Evolutionary conservation across 2,329 filamentous ascomycete genomes (phyloP).

Genomic region (Penicillium janthinellum): DNA sequence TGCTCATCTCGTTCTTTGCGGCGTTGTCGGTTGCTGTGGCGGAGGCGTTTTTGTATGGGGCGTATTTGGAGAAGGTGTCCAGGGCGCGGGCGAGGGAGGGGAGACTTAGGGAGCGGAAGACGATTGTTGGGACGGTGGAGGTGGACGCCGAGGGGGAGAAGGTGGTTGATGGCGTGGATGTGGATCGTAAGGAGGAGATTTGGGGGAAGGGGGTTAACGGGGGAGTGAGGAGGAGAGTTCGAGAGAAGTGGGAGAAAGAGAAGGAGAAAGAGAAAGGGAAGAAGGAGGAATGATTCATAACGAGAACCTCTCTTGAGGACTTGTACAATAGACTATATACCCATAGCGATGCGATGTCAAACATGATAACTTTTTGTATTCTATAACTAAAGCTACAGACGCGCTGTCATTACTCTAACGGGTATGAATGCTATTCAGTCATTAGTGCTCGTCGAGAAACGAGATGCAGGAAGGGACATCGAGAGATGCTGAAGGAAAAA

Average conservation of each 20-base stretch:
- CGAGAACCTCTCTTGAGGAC: neutral
- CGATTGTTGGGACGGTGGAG: slow-evolving; percentile 16
- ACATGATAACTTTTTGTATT: slow-evolving; percentile 16
- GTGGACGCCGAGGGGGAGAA: neutral
- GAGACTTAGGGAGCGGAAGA: slow-evolving; percentile 18
- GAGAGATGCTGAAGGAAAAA: slow-evolving; percentile 9
- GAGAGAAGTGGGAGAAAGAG: slow-evolving; percentile 30
- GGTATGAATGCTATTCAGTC: slow-evolving; percentile 30
- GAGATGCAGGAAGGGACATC: slow-evolving; percentile 26
- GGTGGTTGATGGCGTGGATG: neutral
- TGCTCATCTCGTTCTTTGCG: slow-evolving; percentile 44
- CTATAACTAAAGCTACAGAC: slow-evolving; percentile 25
- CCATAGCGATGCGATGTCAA: neutral
- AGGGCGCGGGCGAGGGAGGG: slow-evolving; percentile 16
- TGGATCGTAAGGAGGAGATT: slow-evolving; percentile 24
- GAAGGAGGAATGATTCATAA: neutral
- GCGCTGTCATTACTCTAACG: slow-evolving; percentile 29
- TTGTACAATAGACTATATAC: slow-evolving; percentile 4
- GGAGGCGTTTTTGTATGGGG: slow-evolving; percentile 50
- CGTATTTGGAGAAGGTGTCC: slow-evolving; percentile 49
- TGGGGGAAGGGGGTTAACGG: slow-evolving; percentile 29
- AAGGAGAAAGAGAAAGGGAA: slow-evolving; percentile 17
- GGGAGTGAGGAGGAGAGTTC: slow-evolving; percentile 23
- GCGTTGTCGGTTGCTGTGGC: slow-evolving; percentile 49
- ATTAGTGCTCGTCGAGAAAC: slow-evolving; percentile 30